Percentiles rank a stretch among this genome's conserved stretches.
Evolutionary conservation across 176 grass and related monocot genomes (phyloP).

Genomic region (Musa troglodytarum): DNA sequence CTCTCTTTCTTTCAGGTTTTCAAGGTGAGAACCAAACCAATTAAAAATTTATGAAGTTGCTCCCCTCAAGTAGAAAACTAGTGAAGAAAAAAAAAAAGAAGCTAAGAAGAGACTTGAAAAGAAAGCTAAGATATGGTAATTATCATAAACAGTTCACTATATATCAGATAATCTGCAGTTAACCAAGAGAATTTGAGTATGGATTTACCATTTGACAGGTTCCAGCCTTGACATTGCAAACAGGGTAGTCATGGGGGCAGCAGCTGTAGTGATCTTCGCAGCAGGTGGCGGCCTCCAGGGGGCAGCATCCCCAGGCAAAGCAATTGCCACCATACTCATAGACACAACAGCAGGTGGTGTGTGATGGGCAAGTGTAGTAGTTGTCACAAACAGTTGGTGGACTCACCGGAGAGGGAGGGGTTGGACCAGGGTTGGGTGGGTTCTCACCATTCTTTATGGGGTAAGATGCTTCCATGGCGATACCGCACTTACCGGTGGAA

Average conservation of each 20-base stretch:
- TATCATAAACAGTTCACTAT: too few relatives aligned
- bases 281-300: slow-evolving; percentile 12
- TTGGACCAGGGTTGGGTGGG: slow-evolving; percentile 6
- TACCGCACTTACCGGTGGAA: slow-evolving; percentile 4
- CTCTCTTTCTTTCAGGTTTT: too few relatives aligned
- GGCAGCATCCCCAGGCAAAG: slow-evolving; percentile 18
- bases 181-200: too few relatives aligned
- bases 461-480: slow-evolving; percentile 8
- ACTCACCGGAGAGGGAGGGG: slow-evolving; percentile 12
- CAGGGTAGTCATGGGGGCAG: slow-evolving; percentile 12
- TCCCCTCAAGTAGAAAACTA: too few relatives aligned
- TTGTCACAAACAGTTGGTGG: slow-evolving; percentile 1
- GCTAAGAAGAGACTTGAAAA: neutral
- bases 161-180: too few relatives aligned
- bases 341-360: slow-evolving; percentile 18
- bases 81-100: neutral
- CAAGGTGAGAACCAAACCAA: too few relatives aligned
- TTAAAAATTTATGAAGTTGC: too few relatives aligned
- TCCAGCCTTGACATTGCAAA: slow-evolving; percentile 14
- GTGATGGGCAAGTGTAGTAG: neutral
- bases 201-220: slow-evolving; percentile 1
- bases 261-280: slow-evolving; percentile 20
- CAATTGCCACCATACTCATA: slow-evolving; percentile 3
- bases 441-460: neutral
- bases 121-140: neutral